Conservation (phyloP, 257 asterid species). For the Rhazya stricta region DNA sequence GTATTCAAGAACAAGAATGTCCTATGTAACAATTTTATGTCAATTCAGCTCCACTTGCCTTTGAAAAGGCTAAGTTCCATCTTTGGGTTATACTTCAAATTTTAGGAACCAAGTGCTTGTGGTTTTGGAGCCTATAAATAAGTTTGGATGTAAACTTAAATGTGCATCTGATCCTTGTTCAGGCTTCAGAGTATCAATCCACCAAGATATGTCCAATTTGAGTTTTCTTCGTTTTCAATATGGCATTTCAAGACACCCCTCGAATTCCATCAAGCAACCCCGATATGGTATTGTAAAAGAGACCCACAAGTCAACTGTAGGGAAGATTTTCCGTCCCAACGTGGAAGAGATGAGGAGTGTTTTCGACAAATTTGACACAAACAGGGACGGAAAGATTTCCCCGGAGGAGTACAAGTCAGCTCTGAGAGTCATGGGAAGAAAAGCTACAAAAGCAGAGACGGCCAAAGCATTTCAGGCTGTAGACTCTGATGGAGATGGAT, state of each 20-base stretch:
- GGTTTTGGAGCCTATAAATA: neutral
- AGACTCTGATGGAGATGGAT: slow-evolving; percentile 46
- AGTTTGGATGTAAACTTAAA: neutral
- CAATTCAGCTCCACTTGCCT: neutral
- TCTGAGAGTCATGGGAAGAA: slow-evolving; percentile 25
- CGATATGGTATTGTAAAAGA: neutral
- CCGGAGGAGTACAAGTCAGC: slow-evolving; percentile 28
- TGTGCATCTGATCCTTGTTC: neutral
- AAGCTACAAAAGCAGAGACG: slow-evolving; percentile 14
- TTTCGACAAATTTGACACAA: slow-evolving; percentile 37
- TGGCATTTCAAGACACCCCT: slow-evolving; percentile 14
- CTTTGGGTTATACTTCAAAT: neutral
- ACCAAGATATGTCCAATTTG: slow-evolving; percentile 14
- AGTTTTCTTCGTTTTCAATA: slow-evolving; percentile 22
- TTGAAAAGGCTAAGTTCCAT: neutral
- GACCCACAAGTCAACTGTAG: slow-evolving; percentile 2
- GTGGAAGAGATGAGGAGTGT: slow-evolving; percentile 30
- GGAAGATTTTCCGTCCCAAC: slow-evolving; percentile 15
- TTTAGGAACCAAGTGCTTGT: neutral
- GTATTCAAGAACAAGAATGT: slow-evolving; percentile 9
- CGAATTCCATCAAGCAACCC: slow-evolving; percentile 10
- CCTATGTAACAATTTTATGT: neutral
- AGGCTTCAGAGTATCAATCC: neutral
- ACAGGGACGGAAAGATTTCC: slow-evolving; percentile 47
- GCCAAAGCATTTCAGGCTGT: slow-evolving; percentile 28